Evolutionary conservation across 2,329 filamentous ascomycete genomes (phyloP).

Genomic region (Coleophoma cylindrospora): DNA sequence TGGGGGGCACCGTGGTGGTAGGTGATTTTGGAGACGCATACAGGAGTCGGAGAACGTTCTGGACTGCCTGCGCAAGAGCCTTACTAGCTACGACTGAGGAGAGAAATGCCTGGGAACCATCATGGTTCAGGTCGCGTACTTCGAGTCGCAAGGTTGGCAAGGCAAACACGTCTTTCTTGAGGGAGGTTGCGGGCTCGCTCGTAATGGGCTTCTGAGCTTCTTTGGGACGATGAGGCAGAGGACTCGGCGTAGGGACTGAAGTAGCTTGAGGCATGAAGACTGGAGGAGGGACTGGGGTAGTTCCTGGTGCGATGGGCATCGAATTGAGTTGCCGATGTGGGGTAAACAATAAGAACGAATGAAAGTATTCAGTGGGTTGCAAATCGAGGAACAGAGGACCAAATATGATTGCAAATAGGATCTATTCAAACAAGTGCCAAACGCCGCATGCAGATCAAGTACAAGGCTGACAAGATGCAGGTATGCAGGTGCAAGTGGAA

Average conservation of each 20-base stretch:
- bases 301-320: slow-evolving; percentile 5
- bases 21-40: slow-evolving; percentile 49
- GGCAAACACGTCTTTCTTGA: slow-evolving; percentile 26
- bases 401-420: too few species aligned
- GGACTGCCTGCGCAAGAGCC: slow-evolving; percentile 58
- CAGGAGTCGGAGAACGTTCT: slow-evolving; percentile 65
- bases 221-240: slow-evolving; percentile 4
- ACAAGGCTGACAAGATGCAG: background rate
- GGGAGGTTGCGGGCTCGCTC: background rate
- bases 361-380: background rate
- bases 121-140: slow-evolving; percentile 51
- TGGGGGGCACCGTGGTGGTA: slow-evolving; percentile 45
- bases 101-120: slow-evolving; percentile 65
- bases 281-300: slow-evolving; percentile 12
- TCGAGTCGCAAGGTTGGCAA: slow-evolving; percentile 55
- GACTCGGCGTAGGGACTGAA: slow-evolving; percentile 12
- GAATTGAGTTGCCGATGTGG: background rate
- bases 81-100: slow-evolving; percentile 54
- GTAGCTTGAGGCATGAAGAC: slow-evolving; percentile 20
- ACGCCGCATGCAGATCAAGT: too few species aligned
- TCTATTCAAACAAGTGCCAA: too few species aligned
- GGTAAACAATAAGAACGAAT: background rate
- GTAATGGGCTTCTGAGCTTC: background rate
- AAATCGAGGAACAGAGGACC: too few species aligned
- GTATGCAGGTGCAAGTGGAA: too few species aligned